Base-by-base conservation (phyloP, 768 basidiomycete genomes). In the Naganishia vaughanmartiniae region DNA sequence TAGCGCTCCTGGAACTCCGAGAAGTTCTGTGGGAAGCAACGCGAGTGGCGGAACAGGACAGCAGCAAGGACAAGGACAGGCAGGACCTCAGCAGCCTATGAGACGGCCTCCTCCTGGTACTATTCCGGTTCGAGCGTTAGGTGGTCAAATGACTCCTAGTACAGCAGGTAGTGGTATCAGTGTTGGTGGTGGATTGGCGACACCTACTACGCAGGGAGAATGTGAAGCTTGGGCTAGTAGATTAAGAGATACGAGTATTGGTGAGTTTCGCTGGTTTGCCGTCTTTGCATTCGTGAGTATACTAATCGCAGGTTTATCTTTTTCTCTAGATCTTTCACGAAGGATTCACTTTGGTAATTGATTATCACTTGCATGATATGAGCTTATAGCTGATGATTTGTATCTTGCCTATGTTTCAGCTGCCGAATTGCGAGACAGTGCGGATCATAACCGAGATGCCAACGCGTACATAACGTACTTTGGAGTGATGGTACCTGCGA, bases 191-290 rank as follows among this genome's bases (percentile, higher is more conserved):
- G 79, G 79, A 24, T 63, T 63, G 60, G 60, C 60, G 42, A 63
- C 60, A 26, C 79, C 79, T n/a, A 74, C 68, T 60, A 78, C 73
- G 4, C 65, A 69, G 30, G 69, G 73, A 19, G 81, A 82, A 53
- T 82, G 80, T 67, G 81, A 82, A 69, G 72, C 68, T 3, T 67
- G 79, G 58, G 80, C 77, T 4, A 74, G 74, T 17, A 75, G 76
- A 54, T 65, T 82, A 54, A 36, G 75, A 21, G 81, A 82, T 70
- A 75, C 78, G 2, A 69, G 55, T n/a, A 54, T 73, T 14, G 73
- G 60, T 78, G 78, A 63, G 54, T 73, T 72, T 31, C 17, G 26
- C 58, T n/a, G 57, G 24, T 19, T 33, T 21, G 31, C 34, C 33
- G 26, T n/a, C 4, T 28, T 6, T n/a, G 17, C 30, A 28, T 34